These are phyloP conservation scores for Fusarium mundagurra DNA, from an alignment of 2,329 filamentous ascomycete species.

Conservation along the genomic window DNA sequence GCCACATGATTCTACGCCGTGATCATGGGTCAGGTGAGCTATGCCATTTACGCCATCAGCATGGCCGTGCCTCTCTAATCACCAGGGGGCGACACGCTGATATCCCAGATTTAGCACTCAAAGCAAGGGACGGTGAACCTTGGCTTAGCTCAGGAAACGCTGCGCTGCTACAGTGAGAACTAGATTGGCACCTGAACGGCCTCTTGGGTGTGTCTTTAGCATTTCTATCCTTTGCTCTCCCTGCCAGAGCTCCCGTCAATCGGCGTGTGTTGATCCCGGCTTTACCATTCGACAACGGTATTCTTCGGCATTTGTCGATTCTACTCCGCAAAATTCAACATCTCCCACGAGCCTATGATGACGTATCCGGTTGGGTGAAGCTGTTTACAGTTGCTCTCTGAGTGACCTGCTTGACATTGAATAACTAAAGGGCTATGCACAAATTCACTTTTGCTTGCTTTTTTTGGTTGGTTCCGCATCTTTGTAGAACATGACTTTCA, in stretches of 20 bases:
- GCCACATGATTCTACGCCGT: constrained; percentile 45
- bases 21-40: constrained; percentile 45
- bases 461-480: neutral
- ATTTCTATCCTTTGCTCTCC: neutral
- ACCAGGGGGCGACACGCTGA: constrained; percentile 24
- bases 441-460: constrained; percentile 11
- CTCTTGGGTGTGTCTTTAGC: constrained; percentile 24
- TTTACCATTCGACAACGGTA: constrained; percentile 34
- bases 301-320: constrained; percentile 20
- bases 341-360: constrained; percentile 24
- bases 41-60: constrained; percentile 43
- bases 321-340: constrained; percentile 20
- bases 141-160: constrained; percentile 12
- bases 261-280: constrained; percentile 34
- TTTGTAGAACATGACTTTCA: constrained; percentile 1
- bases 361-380: constrained; percentile 27
- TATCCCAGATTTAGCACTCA: constrained; percentile 28
- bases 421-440: constrained; percentile 23
- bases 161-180: neutral
- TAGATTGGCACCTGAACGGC: neutral
- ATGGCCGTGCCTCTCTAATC: constrained; percentile 33
- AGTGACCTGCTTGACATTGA: constrained; percentile 1
- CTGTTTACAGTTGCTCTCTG: neutral
- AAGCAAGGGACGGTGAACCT: constrained; percentile 35
- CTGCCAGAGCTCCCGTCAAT: constrained; percentile 26